These are phyloP conservation scores for Ophiostoma pallidulum DNA, from an alignment of 2,329 filamentous ascomycete species.

Conservation along the genomic window DNA sequence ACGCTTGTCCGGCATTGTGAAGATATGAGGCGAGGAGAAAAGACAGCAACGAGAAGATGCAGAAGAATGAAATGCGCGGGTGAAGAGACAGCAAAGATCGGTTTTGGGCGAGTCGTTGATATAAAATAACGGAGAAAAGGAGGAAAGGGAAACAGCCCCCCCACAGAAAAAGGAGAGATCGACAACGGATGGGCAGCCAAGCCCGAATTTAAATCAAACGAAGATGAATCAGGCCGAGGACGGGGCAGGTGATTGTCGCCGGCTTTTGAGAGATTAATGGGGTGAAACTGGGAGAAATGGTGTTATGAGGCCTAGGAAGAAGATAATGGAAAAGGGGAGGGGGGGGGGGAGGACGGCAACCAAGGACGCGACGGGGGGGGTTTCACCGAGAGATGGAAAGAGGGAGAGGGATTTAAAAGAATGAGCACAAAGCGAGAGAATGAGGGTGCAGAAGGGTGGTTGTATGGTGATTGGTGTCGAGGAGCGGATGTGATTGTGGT, in stretches of 20 bases:
- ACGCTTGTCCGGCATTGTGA: slow-evolving; percentile 9
- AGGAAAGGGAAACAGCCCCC: too few relatives aligned
- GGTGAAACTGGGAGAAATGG: not conserved
- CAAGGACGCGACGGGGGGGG: too few relatives aligned
- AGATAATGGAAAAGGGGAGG: not conserved
- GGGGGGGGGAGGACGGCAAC: not conserved
- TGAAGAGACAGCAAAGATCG: not conserved
- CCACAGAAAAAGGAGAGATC: too few relatives aligned
- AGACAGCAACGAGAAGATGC: not conserved
- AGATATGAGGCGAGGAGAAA: not conserved
- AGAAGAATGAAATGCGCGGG: not conserved
- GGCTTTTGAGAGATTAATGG: not conserved
- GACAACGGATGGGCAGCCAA: too few relatives aligned
- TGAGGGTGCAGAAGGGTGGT: too few relatives aligned
- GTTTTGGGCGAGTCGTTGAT: too few relatives aligned
- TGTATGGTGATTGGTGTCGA: too few relatives aligned
- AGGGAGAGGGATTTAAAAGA: not conserved
- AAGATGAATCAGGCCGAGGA: not conserved
- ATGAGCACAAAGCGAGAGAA: not conserved
- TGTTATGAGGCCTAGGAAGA: not conserved
- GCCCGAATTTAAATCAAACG: not conserved
- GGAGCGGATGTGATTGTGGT: too few relatives aligned
- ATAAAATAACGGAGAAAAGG: too few relatives aligned
- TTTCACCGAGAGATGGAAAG: too few relatives aligned
- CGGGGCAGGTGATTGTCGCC: not conserved